phyloP scores from a whole-genome alignment of 2,329 filamentous ascomycete genomes.

The Drechslerella coelobrocha region DNA sequence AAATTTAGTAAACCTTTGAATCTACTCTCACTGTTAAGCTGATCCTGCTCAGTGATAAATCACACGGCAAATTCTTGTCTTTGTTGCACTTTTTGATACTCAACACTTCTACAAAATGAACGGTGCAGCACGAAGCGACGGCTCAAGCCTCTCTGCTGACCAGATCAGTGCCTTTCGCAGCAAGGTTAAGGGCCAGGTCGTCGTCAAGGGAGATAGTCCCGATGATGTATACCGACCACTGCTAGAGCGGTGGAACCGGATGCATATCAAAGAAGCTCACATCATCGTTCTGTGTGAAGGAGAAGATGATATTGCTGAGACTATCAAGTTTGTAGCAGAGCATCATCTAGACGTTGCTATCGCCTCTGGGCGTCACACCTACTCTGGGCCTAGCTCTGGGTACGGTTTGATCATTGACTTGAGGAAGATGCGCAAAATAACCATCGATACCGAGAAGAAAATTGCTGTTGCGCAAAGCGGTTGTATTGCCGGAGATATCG shows the following conservation, averaged over 20 bases:
- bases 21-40: no score
- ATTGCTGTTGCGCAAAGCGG: conserved; percentile 32
- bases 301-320: conserved; percentile 33
- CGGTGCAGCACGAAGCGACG: conserved; percentile 17
- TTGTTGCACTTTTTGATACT: no score
- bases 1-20: no score
- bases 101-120: conserved; percentile 13
- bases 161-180: conserved; percentile 25
- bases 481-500: conserved; percentile 32
- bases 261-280: conserved; percentile 45
- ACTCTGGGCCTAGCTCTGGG: conserved; percentile 34
- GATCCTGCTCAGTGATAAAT: no score
- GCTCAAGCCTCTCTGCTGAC: conserved; percentile 30
- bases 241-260: conserved; percentile 38
- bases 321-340: conserved; percentile 37
- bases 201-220: conserved; percentile 38
- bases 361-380: conserved; percentile 38
- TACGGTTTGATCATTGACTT: conserved; percentile 45
- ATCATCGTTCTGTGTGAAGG: conserved; percentile 38
- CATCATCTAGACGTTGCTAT: conserved; percentile 44
- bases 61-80: no score
- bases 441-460: conserved; percentile 32
- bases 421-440: conserved; percentile 42
- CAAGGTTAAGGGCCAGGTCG: conserved; percentile 37
- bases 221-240: conserved; percentile 41